A percentile compares a stretch with the other conserved stretches of the same genome.
phyloP scores from a whole-genome alignment of 2,329 filamentous ascomycete species.

The Sporothrix phasma region DNA sequence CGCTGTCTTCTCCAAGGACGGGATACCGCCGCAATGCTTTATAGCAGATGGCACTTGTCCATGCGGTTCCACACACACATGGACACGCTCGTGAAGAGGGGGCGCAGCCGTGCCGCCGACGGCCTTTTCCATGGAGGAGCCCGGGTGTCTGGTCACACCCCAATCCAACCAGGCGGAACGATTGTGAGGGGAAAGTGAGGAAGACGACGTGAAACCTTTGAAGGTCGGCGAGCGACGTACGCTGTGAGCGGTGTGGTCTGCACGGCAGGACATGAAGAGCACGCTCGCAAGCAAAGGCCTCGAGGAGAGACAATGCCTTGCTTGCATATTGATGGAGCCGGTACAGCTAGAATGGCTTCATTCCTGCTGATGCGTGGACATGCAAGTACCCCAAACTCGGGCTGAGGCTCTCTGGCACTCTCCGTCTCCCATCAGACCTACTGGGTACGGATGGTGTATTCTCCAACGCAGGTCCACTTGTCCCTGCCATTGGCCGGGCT shows the following conservation, averaged over 20 bases:
- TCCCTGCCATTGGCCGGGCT: neutral
- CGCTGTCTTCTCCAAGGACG: neutral
- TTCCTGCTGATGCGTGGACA: neutral
- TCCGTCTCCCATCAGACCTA: neutral
- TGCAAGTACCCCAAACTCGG: no score
- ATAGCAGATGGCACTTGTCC: neutral
- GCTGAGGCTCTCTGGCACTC: neutral
- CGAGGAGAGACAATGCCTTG: neutral
- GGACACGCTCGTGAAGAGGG: no score
- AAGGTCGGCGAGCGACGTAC: neutral
- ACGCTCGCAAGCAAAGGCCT: neutral
- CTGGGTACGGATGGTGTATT: neutral
- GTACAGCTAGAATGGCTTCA: constrained; percentile 2
- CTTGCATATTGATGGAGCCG: neutral
- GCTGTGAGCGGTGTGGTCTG: neutral
- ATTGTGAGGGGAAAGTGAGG: neutral
- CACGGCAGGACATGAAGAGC: neutral
- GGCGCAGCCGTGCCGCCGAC: neutral
- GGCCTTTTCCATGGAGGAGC: constrained; percentile 11
- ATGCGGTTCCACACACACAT: neutral
- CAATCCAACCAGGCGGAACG: neutral
- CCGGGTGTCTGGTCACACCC: constrained; percentile 13
- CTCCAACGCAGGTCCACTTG: neutral
- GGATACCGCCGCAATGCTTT: neutral
- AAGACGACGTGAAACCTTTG: no score